phyloP scores from a whole-genome alignment of 2,329 filamentous ascomycete genomes.

The Trichoderma gracile region DNA sequence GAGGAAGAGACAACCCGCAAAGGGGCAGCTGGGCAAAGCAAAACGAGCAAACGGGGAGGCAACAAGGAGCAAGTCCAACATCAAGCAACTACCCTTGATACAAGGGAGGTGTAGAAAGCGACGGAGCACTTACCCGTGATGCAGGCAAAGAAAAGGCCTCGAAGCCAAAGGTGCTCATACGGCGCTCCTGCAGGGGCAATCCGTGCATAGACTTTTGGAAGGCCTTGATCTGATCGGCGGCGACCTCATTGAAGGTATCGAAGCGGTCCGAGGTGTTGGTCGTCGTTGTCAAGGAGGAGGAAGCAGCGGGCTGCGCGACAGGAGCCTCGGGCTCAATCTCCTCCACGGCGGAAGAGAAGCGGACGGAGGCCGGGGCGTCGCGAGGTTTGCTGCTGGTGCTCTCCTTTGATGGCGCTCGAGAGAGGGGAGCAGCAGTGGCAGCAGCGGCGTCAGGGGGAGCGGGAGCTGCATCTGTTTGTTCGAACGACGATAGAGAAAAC shows the following conservation, averaged over 20 bases:
- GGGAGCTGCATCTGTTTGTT: neutral
- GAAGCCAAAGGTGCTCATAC: constrained; percentile 84
- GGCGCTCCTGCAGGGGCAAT: constrained; percentile 74
- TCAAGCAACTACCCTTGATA: neutral
- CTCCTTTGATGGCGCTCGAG: constrained; percentile 13
- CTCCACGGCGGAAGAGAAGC: constrained; percentile 70
- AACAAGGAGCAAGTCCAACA: neutral
- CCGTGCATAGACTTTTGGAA: constrained; percentile 73
- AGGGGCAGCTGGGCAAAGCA: neutral
- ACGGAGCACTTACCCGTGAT: constrained; percentile 67
- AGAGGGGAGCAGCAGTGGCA: neutral
- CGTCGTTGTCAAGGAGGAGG: constrained; percentile 25
- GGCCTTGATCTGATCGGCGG: constrained; percentile 66
- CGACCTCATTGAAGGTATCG: constrained; percentile 45
- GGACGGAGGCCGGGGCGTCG: constrained; percentile 54
- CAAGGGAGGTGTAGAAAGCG: neutral
- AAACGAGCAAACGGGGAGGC: neutral
- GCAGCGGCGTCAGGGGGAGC: neutral
- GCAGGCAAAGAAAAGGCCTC: constrained; percentile 86
- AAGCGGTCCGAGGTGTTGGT: constrained; percentile 29
- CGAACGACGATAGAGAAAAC: neutral
- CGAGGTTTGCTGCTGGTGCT: constrained; percentile 29
- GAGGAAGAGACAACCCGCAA: neutral
- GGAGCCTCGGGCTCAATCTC: constrained; percentile 54
- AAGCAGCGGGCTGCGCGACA: constrained; percentile 45